Percentiles rank a stretch among this genome's conserved stretches.
Conservation (phyloP, 1,284 basidiomycete species). For the Pyrrhoderma noxium region DNA sequence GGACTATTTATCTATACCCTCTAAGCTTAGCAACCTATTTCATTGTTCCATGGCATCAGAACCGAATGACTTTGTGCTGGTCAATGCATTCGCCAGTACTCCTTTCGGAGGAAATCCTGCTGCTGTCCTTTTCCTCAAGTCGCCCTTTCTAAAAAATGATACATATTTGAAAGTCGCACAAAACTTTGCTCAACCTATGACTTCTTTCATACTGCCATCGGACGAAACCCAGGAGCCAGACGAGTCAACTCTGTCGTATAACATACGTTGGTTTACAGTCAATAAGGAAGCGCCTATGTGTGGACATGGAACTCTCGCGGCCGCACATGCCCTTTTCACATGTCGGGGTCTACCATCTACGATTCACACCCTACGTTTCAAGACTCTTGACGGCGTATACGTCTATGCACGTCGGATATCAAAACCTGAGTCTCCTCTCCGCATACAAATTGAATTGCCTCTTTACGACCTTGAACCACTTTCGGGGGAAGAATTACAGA, state of each 20-base stretch:
- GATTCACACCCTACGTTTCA: slow-evolving; percentile 32
- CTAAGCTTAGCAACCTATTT: background rate
- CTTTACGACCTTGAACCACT: slow-evolving; percentile 25
- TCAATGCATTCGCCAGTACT: slow-evolving; percentile 42
- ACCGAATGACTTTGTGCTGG: slow-evolving; percentile 27
- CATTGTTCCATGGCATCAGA: background rate
- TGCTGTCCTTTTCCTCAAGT: slow-evolving; percentile 35
- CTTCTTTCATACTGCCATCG: slow-evolving; percentile 32
- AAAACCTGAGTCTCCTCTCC: slow-evolving; percentile 27
- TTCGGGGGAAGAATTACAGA: slow-evolving; percentile 25
- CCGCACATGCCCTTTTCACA: slow-evolving; percentile 35
- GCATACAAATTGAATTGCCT: slow-evolving; percentile 39
- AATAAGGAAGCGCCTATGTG: slow-evolving; percentile 34
- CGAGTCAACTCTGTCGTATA: slow-evolving; percentile 23
- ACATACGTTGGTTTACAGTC: slow-evolving; percentile 36
- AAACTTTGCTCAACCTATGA: slow-evolving; percentile 44
- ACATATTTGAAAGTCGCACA: slow-evolving; percentile 31
- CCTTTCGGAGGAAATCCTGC: slow-evolving; percentile 47
- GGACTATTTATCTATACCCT: background rate
- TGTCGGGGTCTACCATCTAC: slow-evolving; percentile 22
- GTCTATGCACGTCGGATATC: slow-evolving; percentile 10
- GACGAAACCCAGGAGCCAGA: slow-evolving; percentile 21
- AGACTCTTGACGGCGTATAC: slow-evolving; percentile 23
- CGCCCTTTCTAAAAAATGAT: slow-evolving; percentile 24
- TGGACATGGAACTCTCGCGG: slow-evolving; percentile 45